Percentiles rank a stretch among this genome's conserved stretches.
phyloP scores from a whole-genome alignment of 768 basidiomycete species.

The Tricholoma matsutake region DNA sequence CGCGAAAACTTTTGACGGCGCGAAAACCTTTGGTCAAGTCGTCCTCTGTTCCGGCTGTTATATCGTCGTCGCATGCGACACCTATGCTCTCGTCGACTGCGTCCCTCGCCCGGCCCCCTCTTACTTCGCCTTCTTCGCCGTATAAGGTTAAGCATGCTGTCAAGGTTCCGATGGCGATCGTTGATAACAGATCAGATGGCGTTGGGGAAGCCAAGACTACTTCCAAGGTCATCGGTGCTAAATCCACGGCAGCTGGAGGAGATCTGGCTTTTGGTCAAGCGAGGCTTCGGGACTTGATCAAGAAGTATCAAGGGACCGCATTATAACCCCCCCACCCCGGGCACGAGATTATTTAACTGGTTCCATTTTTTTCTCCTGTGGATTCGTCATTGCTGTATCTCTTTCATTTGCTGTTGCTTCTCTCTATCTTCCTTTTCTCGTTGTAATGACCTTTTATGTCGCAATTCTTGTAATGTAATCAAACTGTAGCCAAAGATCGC shows the following conservation, averaged over 20 bases:
- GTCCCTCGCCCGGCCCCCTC: slow-evolving; percentile 57
- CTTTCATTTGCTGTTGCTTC: neutral
- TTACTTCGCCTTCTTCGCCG: slow-evolving; percentile 15
- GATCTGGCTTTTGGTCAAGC: slow-evolving; percentile 78
- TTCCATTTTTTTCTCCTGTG: neutral
- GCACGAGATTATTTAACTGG: neutral
- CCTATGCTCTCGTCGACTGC: slow-evolving; percentile 76
- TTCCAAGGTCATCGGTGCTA: slow-evolving; percentile 17
- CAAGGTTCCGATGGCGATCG: slow-evolving; percentile 36
- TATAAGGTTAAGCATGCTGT: slow-evolving; percentile 8
- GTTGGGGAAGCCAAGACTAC: slow-evolving; percentile 9
- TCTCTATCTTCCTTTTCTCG: neutral
- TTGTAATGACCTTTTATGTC: neutral
- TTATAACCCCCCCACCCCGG: neutral
- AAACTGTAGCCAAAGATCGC: neutral
- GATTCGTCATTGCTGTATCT: neutral
- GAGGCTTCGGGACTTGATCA: slow-evolving; percentile 71
- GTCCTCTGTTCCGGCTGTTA: slow-evolving; percentile 61
- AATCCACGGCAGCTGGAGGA: slow-evolving; percentile 23
- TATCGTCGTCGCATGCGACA: slow-evolving; percentile 70
- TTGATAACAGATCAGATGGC: slow-evolving; percentile 22
- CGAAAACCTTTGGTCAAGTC: slow-evolving; percentile 48
- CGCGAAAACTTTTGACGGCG: slow-evolving; percentile 20
- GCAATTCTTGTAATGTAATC: neutral
- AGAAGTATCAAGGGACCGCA: slow-evolving; percentile 64